Evolutionary conservation across 2,329 filamentous ascomycete genomes (phyloP), one percentile per base, ranked within the genome.

Genomic region (Raffaelea arxii): DNA sequence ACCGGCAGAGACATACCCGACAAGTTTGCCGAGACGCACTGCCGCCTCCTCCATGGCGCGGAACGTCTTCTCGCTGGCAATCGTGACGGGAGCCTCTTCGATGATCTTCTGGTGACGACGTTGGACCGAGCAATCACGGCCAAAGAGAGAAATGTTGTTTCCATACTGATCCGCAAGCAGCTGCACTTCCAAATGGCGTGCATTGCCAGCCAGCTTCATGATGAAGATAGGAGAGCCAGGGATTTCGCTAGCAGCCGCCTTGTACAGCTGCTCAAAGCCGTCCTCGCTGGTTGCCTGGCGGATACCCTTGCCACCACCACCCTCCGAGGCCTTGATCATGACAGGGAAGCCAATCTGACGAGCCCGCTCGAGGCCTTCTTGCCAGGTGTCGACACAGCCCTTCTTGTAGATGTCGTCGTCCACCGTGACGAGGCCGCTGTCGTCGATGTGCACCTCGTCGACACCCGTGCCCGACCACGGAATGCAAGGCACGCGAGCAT

Each of bases 301-400:
- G 63, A 98, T 98, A 77, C 92, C 92, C 75, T 98, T 98, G 64
- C 92, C 92, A 71, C 92, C 92, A 71, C 92, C 92, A 70, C 92
- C 92, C 73, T 98, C 92, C 3, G 92, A 97, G n/a, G 92, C 92
- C 75, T 98, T 98, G 66, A 98, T 88, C 92, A 98, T 98, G 73
- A 98, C 86, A 16, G 92, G 92, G 72, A 98, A 98, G 55, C 92
- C 92, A 64, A 98, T 98, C 61, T 87, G 77, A 64, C 78, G 81
- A 49, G 92, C 92, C 61, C 85, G 89, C 60, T 78, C 71, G 43
- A 98, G 77, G 68, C 91, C 92, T 68, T 98, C 89, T 66, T 95
- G 73, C 67, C 88, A 89, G 21, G 86, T 89, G 62, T 79, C 79
- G 41, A 94, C 92, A 66, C 92, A 98, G 53, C 92, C 92, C 68